Percentiles rank a stretch among this genome's conserved stretches.
These are phyloP conservation scores for Orychophragmus violaceus DNA, from an alignment of 345 rosid species.

Conservation along the genomic window DNA sequence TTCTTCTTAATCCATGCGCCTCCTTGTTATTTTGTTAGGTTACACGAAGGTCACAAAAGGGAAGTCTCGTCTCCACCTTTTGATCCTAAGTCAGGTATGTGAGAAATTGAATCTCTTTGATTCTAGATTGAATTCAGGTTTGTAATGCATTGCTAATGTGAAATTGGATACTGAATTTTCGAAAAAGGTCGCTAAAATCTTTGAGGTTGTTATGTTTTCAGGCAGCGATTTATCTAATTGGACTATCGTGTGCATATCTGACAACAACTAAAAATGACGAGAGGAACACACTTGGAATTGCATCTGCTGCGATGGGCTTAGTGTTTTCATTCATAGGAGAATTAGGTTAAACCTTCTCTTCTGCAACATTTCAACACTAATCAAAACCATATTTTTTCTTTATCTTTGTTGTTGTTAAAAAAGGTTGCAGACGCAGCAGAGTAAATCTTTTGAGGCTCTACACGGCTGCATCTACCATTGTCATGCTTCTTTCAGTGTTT, in stretches of 20 bases:
- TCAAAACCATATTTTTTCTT: neutral
- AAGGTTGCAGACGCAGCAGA: slow-evolving; percentile 60
- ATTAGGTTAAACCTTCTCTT: slow-evolving; percentile 36
- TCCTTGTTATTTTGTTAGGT: too few species aligned
- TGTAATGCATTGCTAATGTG: neutral
- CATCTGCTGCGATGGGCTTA: slow-evolving; percentile 38
- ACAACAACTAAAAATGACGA: slow-evolving; percentile 17
- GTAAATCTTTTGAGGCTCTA: slow-evolving; percentile 43
- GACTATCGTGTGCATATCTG: slow-evolving; percentile 29
- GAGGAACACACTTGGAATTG: slow-evolving; percentile 27
- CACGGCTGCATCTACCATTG: slow-evolving; percentile 36
- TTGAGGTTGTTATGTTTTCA: slow-evolving; percentile 23
- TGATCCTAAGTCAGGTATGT: slow-evolving; percentile 30
- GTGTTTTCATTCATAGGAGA: slow-evolving; percentile 51
- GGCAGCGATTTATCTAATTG: slow-evolving; percentile 40
- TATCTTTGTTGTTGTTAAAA: slow-evolving; percentile 15
- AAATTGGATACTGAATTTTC: too few species aligned
- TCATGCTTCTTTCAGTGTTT: slow-evolving; percentile 31
- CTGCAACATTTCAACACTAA: neutral
- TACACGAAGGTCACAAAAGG: slow-evolving; percentile 33
- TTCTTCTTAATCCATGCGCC: neutral
- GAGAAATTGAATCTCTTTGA: neutral
- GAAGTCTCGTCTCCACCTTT: slow-evolving; percentile 28
- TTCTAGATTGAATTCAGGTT: too few species aligned
- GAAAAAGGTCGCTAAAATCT: too few species aligned